Evolutionary conservation across 345 rosid species (phyloP), one percentile per base, ranked within the genome.

Genomic region (Cardamine occulta): DNA sequence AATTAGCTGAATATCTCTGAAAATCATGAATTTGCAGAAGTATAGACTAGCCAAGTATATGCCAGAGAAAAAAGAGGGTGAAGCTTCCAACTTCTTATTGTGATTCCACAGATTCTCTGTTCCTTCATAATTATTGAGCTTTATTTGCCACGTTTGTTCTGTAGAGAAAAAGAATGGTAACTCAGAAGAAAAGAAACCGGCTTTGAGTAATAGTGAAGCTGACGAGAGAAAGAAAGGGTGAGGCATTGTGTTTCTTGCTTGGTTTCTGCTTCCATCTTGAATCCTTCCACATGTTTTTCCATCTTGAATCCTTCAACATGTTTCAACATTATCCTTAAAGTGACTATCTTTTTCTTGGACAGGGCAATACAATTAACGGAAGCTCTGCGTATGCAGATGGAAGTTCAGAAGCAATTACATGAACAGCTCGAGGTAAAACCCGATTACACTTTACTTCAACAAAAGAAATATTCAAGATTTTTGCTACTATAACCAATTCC

Each of bases 1-100:
- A 58, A 18, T 61, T 47, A 68, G 59, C 59, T 56, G 31, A 63
- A 70, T 57, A 28, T 72, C 32, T 56, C 7, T 62, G 53, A 53
- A 59, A 56, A 42, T 59, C 18, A 31, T 40, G 64, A 74, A 78
- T 68, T 58, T 83, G 74, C 96, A 93, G 97, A 93, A 93, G 80
- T 93, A 93, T 81, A 96, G 96, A 80, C 80, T 89, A 60, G 97
- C 98, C 80, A 93, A 88, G 79, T 86, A 91, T 78, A 82, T 93
- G 87, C 96, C 93, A 10, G 98, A 93, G 84, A 89, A 65, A 80
- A 91, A 86, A 59, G 98, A 89, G 82, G 98, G 98, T 91, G 86
- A 80, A 31, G 32, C 52, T 56, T 66, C 61, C 34, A 53, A 44
- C 74, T 73, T 61, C 23, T 34, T 24, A 17, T 17, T 53, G 57